Evolutionary conservation across 495 filamentous ascomycete species (phyloP), one percentile per base, ranked within the genome.

Genomic region (Opeltia flavorubescens): DNA sequence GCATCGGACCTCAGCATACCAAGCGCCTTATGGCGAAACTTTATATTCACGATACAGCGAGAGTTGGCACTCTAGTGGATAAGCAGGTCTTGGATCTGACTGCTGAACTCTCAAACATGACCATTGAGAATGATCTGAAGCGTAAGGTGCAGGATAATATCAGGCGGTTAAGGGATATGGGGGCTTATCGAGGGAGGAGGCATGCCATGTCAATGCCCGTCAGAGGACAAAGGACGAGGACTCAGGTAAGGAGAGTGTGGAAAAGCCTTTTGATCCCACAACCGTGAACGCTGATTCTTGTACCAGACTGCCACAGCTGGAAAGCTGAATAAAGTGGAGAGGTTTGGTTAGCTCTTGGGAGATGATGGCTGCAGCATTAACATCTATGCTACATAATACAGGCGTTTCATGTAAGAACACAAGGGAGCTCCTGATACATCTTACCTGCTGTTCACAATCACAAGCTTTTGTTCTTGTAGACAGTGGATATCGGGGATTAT

Each of bases 131-230:
- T 56, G 89, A 98, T 53, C 69, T 94, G 49, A 68, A 78, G 58
- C 71, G 80, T 60, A 69, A 84, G 44, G 54, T 94, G 33, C 65
- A 76, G 53, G 86, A 94, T 26, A 85, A 96, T 58, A 94, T 98
- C 54, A 74, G 72, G 56, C 73, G 91, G 28, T 58, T 98, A 61
- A 80, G 82, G 59, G 89, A 95, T 61, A 94, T 94, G 66, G 89
- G 89, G 28, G 78, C 84, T 11, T 94, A 94, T 63, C 69, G 93
- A 30, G 91, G 91, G 45, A 76, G 85, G 61, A 68, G 93, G 50
- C 91, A 98, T 72, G 89, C 88, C 31, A 81, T 94, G 76, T 75
- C 78, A 40, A 62, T 94, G 66, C 88, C 88, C 11, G 88, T 88
- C 36, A 71, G 88, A 48, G 89, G 89, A 57, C 91, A 98, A 65